Base-by-base conservation (phyloP, 2,329 filamentous ascomycete genomes). In the Penicillium brasilianum region DNA sequence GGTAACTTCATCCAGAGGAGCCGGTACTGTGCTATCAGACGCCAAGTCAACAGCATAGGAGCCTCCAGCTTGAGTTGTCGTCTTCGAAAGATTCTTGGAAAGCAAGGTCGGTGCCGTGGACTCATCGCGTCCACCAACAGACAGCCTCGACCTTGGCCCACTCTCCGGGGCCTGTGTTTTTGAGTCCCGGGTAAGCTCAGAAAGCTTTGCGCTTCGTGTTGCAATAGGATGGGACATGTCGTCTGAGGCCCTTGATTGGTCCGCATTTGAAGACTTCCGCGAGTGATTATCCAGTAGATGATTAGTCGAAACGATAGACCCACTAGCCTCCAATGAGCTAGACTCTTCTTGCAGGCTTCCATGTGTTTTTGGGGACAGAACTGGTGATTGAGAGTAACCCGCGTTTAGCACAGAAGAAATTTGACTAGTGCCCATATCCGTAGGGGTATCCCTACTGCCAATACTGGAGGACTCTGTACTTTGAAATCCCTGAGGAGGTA, bases 371-470 rank as follows among this genome's bases (percentile, higher is more conserved):
- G 69, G 66, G 36, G 72, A 69, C 43, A 77, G 52, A 11, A 73
- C 66, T 11, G 77, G 76, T 13, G 77, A 78, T 59, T 75, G 67
- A 6, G 75, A 67, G 6, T 67, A 61, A 22, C 69, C 66, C 44
- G 70, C 69, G 54, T 62, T 71, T 43, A 71, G 63, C 16, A 72
- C 72, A 13, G 72, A 72, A 6, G 76, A 75, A 34, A 66, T 66
- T 50, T 74, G 73, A 58, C 67, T 74, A 34, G 73, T 50, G 4
- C 73, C 72, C 22, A 69, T 60, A 46, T 72, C 69, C 22, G 69
- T 55, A 34, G 69, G 65, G 13, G 62, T 66, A 48, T 78, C 76
- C 44, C 68, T 73, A 49, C 70, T 74, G 16, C 74, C 72, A 34
- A 69, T 66, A 41, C 64, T 66, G 32, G 67, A 55, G 20, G 71